These are phyloP conservation scores for Plasmodium relictum DNA, from an alignment of 169 alveolate species.

Conservation along the genomic window DNA sequence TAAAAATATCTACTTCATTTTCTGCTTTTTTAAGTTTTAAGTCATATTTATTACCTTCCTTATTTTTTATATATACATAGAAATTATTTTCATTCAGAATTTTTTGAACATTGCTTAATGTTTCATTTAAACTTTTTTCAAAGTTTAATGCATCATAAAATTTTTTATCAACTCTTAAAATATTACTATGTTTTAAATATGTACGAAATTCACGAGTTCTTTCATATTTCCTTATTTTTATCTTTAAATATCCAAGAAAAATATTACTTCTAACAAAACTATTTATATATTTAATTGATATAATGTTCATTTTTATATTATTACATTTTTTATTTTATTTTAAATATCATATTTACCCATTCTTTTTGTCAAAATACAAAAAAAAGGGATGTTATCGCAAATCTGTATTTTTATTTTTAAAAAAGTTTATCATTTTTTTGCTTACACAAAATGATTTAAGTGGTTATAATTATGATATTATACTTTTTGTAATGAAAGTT, in stretches of 20 bases:
- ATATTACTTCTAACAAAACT: not conserved
- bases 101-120: constrained; percentile 19
- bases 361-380: too few species aligned
- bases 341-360: too few species aligned
- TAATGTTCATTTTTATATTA: not conserved
- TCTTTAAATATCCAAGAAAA: not conserved
- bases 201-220: not conserved
- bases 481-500: too few species aligned
- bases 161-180: not conserved
- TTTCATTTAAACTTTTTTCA: constrained; percentile 11
- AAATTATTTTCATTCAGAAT: constrained; percentile 51
- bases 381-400: too few species aligned
- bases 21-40: constrained; percentile 2
- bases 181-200: not conserved
- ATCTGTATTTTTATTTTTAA: too few species aligned
- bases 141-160: not conserved
- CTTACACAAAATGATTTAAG: too few species aligned
- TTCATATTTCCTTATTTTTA: not conserved
- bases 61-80: constrained; percentile 22
- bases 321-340: not conserved
- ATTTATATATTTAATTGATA: not conserved
- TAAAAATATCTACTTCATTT: constrained; percentile 51
- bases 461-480: too few species aligned
- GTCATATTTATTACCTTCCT: constrained; percentile 1
- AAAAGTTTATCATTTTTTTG: too few species aligned